phyloP scores from a whole-genome alignment of 179 eudicot genomes.

The Beta lomatogona region DNA sequence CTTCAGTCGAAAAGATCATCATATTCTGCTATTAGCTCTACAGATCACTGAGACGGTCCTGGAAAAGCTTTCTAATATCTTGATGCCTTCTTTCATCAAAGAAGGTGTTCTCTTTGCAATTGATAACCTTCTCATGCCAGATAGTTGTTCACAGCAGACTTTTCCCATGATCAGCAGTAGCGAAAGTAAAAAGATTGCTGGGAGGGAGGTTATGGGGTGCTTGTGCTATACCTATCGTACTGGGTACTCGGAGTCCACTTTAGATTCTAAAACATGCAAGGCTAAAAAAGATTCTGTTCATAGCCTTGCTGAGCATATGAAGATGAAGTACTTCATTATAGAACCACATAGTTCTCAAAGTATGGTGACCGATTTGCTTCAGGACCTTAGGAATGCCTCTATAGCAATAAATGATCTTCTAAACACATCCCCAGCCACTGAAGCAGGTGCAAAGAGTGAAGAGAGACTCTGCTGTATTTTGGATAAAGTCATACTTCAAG shows the following conservation, averaged over 20 bases:
- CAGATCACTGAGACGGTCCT: conserved; percentile 69
- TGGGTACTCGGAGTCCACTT: conserved; percentile 31
- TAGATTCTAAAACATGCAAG: conserved; percentile 57
- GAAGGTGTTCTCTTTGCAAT: conserved; percentile 89
- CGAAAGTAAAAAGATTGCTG: conserved; percentile 38
- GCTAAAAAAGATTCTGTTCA: conserved; percentile 64
- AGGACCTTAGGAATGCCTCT: conserved; percentile 63
- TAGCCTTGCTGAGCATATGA: conserved; percentile 64
- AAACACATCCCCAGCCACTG: conserved; percentile 29
- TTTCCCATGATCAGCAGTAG: conserved; percentile 41
- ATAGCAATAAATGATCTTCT: conserved; percentile 49
- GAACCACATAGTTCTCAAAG: conserved; percentile 48
- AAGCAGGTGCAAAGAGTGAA: conserved; percentile 38
- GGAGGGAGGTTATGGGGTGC: conserved; percentile 47
- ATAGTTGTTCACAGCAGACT: conserved; percentile 50
- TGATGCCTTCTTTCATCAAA: conserved; percentile 67
- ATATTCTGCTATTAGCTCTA: conserved; percentile 67
- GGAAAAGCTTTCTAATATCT: conserved; percentile 59
- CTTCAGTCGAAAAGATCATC: conserved; percentile 77
- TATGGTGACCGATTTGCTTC: conserved; percentile 65
- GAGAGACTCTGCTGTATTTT: conserved; percentile 52
- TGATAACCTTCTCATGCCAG: conserved; percentile 60
- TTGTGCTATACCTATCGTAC: conserved; percentile 65
- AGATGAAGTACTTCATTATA: conserved; percentile 48
- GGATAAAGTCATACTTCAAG: conserved; percentile 55